Evolutionary conservation across 116 monocot species (phyloP), one percentile per base, ranked within the genome.

Genomic region (Cymodocea nodosa): DNA sequence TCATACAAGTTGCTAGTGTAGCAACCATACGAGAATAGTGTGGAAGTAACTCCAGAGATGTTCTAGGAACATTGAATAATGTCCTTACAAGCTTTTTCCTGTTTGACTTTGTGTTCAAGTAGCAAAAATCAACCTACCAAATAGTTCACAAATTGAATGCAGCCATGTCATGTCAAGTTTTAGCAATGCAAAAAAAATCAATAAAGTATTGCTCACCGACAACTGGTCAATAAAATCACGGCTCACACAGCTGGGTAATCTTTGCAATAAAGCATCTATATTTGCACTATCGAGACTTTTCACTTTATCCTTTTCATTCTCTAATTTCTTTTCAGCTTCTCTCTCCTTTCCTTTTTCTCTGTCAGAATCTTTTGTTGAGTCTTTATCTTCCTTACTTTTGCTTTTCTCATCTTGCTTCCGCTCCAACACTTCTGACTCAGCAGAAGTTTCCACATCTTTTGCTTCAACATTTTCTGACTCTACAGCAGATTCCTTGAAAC

Each of bases 191-290:
- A 22, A 71, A 2, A 70, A 36, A 13, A 60, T 40, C 23, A 23
- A 17, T 49, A 15, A 12, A 63, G 59, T 49, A 44, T 66, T 60
- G 18, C 75, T 79, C 83, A 97, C 97, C 83, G 88, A 83, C 68
- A 91, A 69, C 59, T 97, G 97, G 73, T 97, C 97, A 68, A 97
- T 97, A 74, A 97, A 85, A 51, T 97, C 91, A 74, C 97, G 97
- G 76, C 85, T 91, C 57, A 97, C 90, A 75, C 91, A 97, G 61
- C 82, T 78, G 50, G 97, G 91, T 78, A 97, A 88, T 69, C 87
- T 85, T 73, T 97, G 97, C 50, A 97, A 71, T 14, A 97, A 68
- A 68, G 70, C 80, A 69, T 97, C 97, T 68, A 97, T 77, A 69
- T 72, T 88, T 70, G 91, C 55, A 15, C 83, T 83, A 79, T 95